A percentile compares a stretch with the other conserved stretches of the same genome.
Evolutionary conservation across 108 stramenopile species (phyloP).

Genomic region (Cyclostephanos invisitatus): DNA sequence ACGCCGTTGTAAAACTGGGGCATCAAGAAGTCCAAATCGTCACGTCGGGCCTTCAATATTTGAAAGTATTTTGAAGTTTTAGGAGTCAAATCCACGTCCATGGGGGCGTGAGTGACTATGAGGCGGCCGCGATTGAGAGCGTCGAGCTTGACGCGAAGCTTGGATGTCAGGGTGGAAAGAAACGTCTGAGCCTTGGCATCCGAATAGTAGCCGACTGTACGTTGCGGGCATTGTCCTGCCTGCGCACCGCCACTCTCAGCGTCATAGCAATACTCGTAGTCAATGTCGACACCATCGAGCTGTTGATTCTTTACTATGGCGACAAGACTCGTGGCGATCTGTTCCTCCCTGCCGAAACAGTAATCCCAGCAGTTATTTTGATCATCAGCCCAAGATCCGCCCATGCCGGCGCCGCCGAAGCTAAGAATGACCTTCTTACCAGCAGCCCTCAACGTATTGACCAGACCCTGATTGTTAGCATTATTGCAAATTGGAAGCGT

Average conservation of each 20-base stretch:
- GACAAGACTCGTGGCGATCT: slow-evolving; percentile 48
- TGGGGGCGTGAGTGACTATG: slow-evolving; percentile 61
- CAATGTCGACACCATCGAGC: slow-evolving; percentile 66
- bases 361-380: slow-evolving; percentile 75
- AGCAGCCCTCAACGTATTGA: slow-evolving; percentile 16
- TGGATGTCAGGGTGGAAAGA: slow-evolving; percentile 18
- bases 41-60: slow-evolving; percentile 34
- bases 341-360: slow-evolving; percentile 61
- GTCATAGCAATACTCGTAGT: slow-evolving; percentile 75
- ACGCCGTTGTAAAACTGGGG: slow-evolving; percentile 68
- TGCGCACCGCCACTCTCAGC: slow-evolving; percentile 18
- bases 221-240: slow-evolving; percentile 34
- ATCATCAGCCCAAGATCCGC: slow-evolving; percentile 54
- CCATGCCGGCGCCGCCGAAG: slow-evolving; percentile 75
- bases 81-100: slow-evolving; percentile 60
- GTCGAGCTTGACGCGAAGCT: slow-evolving; percentile 45
- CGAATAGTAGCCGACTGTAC: slow-evolving; percentile 9
- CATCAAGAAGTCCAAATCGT: slow-evolving; percentile 55
- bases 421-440: slow-evolving; percentile 71
- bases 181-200: slow-evolving; percentile 42
- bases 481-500: slow-evolving; percentile 38
- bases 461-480: slow-evolving; percentile 15
- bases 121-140: slow-evolving; percentile 39
- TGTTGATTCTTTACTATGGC: slow-evolving; percentile 50
- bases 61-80: slow-evolving; percentile 41